Conservation (phyloP, 1,284 basidiomycete species). For the Athelia sp. region DNA sequence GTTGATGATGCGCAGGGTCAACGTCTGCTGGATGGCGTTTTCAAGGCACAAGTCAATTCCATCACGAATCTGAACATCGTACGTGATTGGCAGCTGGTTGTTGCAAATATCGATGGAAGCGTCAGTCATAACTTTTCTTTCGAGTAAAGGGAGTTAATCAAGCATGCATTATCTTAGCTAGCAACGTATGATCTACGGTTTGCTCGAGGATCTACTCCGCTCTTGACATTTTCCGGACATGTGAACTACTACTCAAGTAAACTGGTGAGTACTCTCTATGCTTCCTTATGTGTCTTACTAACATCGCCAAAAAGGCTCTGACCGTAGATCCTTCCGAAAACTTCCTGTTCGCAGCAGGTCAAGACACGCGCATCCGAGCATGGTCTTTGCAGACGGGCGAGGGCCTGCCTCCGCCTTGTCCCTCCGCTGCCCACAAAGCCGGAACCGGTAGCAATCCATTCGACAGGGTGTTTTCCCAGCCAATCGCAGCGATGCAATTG, state of each 20-base stretch:
- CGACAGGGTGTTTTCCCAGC: conserved; percentile 28
- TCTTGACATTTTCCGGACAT: conserved; percentile 49
- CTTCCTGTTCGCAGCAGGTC: conserved; percentile 70
- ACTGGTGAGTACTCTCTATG: conserved; percentile 36
- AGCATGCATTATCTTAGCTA: conserved; percentile 35
- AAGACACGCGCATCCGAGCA: conserved; percentile 54
- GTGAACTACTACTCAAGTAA: conserved; percentile 44
- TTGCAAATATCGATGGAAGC: conserved; percentile 54
- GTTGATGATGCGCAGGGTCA: conserved; percentile 27
- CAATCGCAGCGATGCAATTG: conserved; percentile 41
- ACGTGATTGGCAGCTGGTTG: conserved; percentile 47
- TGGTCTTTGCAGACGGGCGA: conserved; percentile 62
- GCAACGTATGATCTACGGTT: conserved; percentile 62
- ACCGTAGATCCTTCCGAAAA: conserved; percentile 53
- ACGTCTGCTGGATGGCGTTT: conserved; percentile 35
- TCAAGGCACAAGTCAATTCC: conserved; percentile 29
- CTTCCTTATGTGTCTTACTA: not conserved
- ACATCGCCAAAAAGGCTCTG: conserved; percentile 42
- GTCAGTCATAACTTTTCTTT: conserved; percentile 30
- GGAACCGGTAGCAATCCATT: conserved; percentile 23
- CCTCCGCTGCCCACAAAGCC: conserved; percentile 1
- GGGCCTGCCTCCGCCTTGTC: conserved; percentile 23
- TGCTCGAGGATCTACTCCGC: conserved; percentile 32
- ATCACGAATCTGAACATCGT: conserved; percentile 48
- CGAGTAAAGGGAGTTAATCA: conserved; percentile 3